phyloP scores from a whole-genome alignment of 176 grass and related monocot genomes.

The Cocos nucifera region DNA sequence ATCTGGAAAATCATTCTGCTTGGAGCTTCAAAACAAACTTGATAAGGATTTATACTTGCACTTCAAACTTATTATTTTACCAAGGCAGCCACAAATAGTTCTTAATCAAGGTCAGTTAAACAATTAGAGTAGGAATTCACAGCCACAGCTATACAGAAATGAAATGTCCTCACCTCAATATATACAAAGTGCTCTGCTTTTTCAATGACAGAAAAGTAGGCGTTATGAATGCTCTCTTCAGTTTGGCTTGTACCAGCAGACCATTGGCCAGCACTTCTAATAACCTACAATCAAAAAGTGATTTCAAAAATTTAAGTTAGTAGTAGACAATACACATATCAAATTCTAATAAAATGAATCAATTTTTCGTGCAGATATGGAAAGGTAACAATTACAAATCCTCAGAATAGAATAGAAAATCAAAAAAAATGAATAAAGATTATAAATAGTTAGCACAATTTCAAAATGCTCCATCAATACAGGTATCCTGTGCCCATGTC shows the following conservation, averaged over 20 bases:
- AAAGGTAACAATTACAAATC: no score
- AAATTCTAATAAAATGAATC: constrained; percentile 13
- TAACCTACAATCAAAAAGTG: constrained; percentile 28
- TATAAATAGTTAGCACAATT: not conserved
- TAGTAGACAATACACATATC: not conserved
- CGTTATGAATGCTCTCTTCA: constrained; percentile 83
- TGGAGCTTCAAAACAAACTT: no score
- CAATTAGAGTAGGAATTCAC: no score
- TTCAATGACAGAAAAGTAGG: constrained; percentile 70
- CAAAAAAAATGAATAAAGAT: not conserved
- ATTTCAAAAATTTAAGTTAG: not conserved
- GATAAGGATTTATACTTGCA: no score
- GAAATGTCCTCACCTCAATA: constrained; percentile 35
- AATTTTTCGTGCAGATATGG: not conserved
- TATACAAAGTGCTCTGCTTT: constrained; percentile 71
- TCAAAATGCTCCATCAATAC: not conserved
- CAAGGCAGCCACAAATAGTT: no score
- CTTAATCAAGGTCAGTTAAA: no score
- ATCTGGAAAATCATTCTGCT: no score
- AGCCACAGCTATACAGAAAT: no score
- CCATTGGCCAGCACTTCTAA: constrained; percentile 72
- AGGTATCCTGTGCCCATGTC: not conserved
- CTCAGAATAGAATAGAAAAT: no score
- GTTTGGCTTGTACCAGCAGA: constrained; percentile 74
- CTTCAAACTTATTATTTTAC: no score